A percentile compares a stretch with the other conserved stretches of the same genome.
phyloP scores from a whole-genome alignment of 169 alveolate genomes.

The Condylostoma magnum region DNA sequence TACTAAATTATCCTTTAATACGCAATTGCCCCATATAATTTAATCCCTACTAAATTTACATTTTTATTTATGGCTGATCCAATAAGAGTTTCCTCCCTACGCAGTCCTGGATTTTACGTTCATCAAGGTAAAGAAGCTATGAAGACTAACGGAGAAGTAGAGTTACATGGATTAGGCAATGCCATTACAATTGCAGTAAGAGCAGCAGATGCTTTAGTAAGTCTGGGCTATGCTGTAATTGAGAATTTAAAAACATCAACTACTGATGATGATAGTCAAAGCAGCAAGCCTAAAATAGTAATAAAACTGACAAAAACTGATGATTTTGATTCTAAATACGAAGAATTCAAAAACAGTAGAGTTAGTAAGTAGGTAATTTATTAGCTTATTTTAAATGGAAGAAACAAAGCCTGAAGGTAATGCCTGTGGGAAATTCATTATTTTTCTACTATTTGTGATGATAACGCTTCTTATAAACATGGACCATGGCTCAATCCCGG shows the following conservation, averaged over 20 bases:
- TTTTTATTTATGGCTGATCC: too few species aligned
- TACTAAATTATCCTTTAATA: too few species aligned
- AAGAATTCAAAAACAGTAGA: constrained; percentile 4
- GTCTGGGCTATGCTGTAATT: constrained; percentile 7
- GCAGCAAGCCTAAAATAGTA: not conserved
- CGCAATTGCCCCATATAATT: too few species aligned
- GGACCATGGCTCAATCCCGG: constrained; percentile 79
- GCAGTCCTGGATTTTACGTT: constrained; percentile 8
- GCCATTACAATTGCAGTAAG: not conserved
- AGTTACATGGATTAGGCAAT: constrained; percentile 22
- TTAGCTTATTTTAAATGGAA: too few species aligned
- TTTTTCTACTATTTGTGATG: constrained; percentile 39
- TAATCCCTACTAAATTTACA: too few species aligned
- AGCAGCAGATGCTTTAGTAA: not conserved
- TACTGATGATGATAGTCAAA: not conserved
- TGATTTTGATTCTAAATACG: not conserved
- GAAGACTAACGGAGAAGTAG: not conserved
- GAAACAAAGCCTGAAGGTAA: too few species aligned
- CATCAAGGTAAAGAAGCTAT: not conserved
- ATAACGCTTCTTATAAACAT: constrained; percentile 57
- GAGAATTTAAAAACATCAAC: not conserved
- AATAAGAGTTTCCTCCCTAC: constrained; percentile 8
- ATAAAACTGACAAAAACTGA: not conserved
- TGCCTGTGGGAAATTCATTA: constrained; percentile 20
- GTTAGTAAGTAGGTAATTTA: too few species aligned